Evolutionary conservation across 495 filamentous ascomycete species (phyloP).

Genomic region (Penicillium herquei): DNA sequence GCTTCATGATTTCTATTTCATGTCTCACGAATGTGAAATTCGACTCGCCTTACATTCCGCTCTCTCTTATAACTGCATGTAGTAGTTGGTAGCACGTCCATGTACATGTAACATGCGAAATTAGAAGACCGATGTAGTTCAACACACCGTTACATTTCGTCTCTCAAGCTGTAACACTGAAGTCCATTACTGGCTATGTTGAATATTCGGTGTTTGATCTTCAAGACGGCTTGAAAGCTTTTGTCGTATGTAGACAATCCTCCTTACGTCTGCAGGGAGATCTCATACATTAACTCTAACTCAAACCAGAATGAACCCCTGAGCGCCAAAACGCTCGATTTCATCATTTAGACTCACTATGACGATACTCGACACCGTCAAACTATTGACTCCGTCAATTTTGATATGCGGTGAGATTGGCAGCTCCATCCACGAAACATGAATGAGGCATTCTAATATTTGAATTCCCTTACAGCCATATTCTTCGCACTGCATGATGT

Average conservation of each 20-base stretch:
- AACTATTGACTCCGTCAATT: not conserved
- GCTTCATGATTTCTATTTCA: not conserved
- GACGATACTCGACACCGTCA: not conserved
- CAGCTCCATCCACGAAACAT: not conserved
- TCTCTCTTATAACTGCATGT: not conserved
- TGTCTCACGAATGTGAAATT: not conserved
- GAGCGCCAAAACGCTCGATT: not conserved
- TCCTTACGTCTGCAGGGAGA: not conserved
- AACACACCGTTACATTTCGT: constrained; percentile 3
- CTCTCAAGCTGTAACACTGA: not conserved
- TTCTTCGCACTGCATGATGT: not conserved
- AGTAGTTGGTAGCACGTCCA: not conserved
- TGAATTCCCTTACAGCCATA: not conserved
- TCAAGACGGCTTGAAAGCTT: too few relatives aligned
- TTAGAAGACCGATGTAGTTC: not conserved
- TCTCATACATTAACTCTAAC: too few relatives aligned
- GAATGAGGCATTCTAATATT: not conserved
- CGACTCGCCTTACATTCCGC: not conserved
- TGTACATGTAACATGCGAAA: not conserved
- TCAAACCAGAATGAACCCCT: not conserved
- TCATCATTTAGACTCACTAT: not conserved
- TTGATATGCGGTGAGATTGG: constrained; percentile 1
- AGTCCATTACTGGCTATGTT: not conserved
- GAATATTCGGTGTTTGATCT: too few relatives aligned
- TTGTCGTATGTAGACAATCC: too few relatives aligned